Percentiles rank a stretch among this genome's conserved stretches.
Evolutionary conservation across 1,284 basidiomycete species (phyloP).

Genomic region (Ceratobasidium sp.): DNA sequence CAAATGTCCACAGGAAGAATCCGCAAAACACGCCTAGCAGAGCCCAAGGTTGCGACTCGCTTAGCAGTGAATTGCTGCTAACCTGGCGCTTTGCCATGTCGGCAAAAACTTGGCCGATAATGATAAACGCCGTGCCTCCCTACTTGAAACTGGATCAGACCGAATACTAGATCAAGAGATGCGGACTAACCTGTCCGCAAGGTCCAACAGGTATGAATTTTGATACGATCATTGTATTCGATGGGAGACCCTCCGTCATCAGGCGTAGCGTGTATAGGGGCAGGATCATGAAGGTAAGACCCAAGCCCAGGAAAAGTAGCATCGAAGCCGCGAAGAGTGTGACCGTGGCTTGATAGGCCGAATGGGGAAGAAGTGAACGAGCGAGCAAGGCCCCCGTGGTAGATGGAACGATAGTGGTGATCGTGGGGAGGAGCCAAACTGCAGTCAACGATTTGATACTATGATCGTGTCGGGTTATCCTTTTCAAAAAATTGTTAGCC

Average conservation of each 20-base stretch:
- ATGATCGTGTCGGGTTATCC: conserved; percentile 41
- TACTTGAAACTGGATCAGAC: not conserved
- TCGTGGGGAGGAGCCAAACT: conserved; percentile 21
- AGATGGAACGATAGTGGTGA: conserved; percentile 32
- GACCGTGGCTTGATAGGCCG: not conserved
- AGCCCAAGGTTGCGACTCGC: conserved; percentile 1
- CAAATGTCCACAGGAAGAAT: conserved; percentile 33
- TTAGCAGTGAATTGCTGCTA: not conserved
- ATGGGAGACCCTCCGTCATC: conserved; percentile 31
- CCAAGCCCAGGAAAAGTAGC: conserved; percentile 27
- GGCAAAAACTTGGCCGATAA: conserved; percentile 20
- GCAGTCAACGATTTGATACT: conserved; percentile 17
- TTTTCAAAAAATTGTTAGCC: not conserved
- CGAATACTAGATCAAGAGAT: not conserved
- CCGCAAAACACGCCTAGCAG: not conserved
- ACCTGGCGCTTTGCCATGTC: not conserved
- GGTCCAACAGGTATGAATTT: conserved; percentile 43
- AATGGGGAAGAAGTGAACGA: conserved; percentile 12
- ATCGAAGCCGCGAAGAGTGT: conserved; percentile 1
- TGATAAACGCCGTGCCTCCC: conserved; percentile 25
- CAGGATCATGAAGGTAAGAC: conserved; percentile 31
- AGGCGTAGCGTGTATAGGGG: conserved; percentile 35
- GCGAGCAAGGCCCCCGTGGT: conserved; percentile 27
- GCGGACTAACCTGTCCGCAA: conserved; percentile 23
- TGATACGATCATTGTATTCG: conserved; percentile 21